Conservation (phyloP, 225 moss, liverwort and hornwort species). For the Lunularia cruciata region DNA sequence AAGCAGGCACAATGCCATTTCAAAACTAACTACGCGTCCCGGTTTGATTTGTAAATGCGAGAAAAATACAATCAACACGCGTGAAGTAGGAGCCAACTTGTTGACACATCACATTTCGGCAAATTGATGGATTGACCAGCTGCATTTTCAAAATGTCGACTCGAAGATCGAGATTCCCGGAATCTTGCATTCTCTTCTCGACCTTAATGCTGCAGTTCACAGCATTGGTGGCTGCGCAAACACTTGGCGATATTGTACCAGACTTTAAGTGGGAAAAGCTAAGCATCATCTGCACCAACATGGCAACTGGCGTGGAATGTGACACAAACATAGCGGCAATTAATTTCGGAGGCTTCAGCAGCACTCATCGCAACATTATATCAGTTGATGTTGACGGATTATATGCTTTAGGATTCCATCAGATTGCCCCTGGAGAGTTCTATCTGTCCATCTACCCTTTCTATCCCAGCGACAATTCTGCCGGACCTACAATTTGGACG, state of each 20-base stretch:
- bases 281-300: constrained; percentile 16
- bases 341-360: constrained; percentile 13
- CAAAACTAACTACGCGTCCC: too few relatives aligned
- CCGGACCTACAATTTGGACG: constrained; percentile 8
- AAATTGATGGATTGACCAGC: constrained; percentile 7
- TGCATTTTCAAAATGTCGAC: constrained; percentile 11
- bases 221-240: background rate
- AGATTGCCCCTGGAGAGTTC: background rate
- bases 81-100: too few relatives aligned
- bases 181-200: background rate
- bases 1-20: background rate
- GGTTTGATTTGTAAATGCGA: too few relatives aligned
- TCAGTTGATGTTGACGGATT: constrained; percentile 9
- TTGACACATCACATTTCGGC: too few relatives aligned
- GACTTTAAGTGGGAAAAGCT: constrained; percentile 8
- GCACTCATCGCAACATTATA: constrained; percentile 13
- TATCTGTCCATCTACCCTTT: constrained; percentile 15
- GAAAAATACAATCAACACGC: too few relatives aligned
- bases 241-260: background rate
- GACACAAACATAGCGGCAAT: constrained; percentile 1
- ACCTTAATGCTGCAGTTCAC: background rate
- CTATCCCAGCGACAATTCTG: constrained; percentile 11
- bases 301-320: constrained; percentile 12
- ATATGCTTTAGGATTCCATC: constrained; percentile 12
- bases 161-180: background rate